These are phyloP conservation scores for Vitis hybrid DNA, from an alignment of 177 flowering plant species.

Conservation along the genomic window DNA sequence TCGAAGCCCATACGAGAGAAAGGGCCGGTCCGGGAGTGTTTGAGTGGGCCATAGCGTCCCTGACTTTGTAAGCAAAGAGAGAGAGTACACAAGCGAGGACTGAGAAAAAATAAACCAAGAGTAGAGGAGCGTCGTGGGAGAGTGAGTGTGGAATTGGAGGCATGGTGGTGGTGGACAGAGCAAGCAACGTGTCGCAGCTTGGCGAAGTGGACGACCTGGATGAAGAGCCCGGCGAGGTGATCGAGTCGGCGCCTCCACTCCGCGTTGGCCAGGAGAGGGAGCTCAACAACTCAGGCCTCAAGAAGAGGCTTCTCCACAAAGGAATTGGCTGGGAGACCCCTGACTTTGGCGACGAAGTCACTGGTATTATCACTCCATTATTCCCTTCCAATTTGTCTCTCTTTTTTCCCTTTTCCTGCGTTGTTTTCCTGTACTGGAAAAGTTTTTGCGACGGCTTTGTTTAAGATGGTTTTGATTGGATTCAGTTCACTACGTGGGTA, in stretches of 20 bases:
- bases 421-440: neutral
- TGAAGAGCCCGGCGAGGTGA: constrained; percentile 74
- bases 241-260: constrained; percentile 75
- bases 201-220: constrained; percentile 48
- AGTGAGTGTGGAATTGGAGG: no score
- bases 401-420: neutral
- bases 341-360: constrained; percentile 61
- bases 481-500: constrained; percentile 70
- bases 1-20: no score
- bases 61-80: no score
- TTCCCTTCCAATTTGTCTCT: neutral
- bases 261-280: constrained; percentile 69
- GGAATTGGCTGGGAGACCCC: constrained; percentile 70
- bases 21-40: no score
- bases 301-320: constrained; percentile 63
- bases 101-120: no score
- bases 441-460: neutral
- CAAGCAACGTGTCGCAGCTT: constrained; percentile 25
- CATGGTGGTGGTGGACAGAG: constrained; percentile 22
- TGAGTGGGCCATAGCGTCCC: no score
- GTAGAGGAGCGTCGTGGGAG: no score
- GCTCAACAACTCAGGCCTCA: constrained; percentile 40
- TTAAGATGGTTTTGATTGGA: constrained; percentile 2
- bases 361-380: constrained; percentile 31
- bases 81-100: no score